Evolutionary conservation across 1,139 yeast genomes (phyloP), one percentile per base, ranked within the genome.

Genomic region (Suhomyces anneliseae): DNA sequence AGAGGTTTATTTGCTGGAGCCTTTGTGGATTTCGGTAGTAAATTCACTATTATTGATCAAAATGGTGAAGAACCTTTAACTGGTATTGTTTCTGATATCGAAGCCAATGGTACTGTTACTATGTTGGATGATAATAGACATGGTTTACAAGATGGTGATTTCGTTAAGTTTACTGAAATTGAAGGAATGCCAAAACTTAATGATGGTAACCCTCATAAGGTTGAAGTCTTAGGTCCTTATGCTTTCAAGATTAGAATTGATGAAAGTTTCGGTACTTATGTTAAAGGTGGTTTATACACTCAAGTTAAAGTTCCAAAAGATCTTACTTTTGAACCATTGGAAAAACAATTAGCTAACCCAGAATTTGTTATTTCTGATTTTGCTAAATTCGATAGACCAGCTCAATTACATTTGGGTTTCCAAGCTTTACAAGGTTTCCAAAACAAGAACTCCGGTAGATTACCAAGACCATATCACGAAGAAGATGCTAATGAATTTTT

Each of bases 41-140:
- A 79, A 27, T 93, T 93, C 69, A 81, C 87, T 3, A 85, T 93
- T 29, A 74, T 86, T 50, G 99, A 93, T 64, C 79, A 83, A 41
- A 89, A 87, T 43, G 99, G 99, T 43, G 98, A 93, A 70, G 98
- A 93, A 67, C 96, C 97, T 24, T 74, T 76, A 43, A 66, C 83
- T 4, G 99, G 99, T 38, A 87, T 88, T 52, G 89, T 90, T 5
- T 87, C 96, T 1, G 96, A 88, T 62, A 85, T 93, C 53, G 97
- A 90, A 61, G 65, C 75, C n/a, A 80, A 89, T 60, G 99, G 99
- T 45, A 85, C 92, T 6, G 97, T 93, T 33, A 87, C 97, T 27
- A 89, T 89, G 77, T 78, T 92, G 59, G 97, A 88, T 62, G 98
- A 90, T 56, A 84, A 82, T 52, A 84, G 98, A 66, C 99, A 93